phyloP scores from a whole-genome alignment of 2,329 filamentous ascomycete species.

The Aspergillus tubingensis region DNA sequence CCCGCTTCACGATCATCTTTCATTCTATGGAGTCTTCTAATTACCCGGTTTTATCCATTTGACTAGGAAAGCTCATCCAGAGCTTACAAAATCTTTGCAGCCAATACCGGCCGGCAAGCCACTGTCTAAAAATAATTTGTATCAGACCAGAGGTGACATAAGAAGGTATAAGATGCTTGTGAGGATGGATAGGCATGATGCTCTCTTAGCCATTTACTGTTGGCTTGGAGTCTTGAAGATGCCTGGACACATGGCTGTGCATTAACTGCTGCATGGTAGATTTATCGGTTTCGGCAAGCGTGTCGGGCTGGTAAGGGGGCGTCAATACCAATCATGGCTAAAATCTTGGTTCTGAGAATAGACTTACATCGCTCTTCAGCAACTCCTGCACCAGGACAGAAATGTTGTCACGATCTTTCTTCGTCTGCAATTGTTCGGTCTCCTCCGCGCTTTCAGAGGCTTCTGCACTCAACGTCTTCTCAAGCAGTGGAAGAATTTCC shows the following conservation, averaged over 20 bases:
- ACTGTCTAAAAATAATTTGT: too few species aligned
- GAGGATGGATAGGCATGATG: not conserved
- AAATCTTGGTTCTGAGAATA: not conserved
- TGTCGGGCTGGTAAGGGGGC: slow-evolving; percentile 26
- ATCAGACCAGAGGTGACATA: too few species aligned
- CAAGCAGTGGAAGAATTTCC: slow-evolving; percentile 37
- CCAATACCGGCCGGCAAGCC: too few species aligned
- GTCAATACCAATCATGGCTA: slow-evolving; percentile 4
- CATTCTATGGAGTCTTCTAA: too few species aligned
- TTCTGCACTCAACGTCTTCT: slow-evolving; percentile 30
- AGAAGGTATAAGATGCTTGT: too few species aligned
- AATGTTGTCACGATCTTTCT: slow-evolving; percentile 46
- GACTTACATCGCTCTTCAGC: slow-evolving; percentile 41
- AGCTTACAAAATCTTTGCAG: too few species aligned
- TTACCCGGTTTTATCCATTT: too few species aligned
- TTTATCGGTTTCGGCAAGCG: slow-evolving; percentile 30
- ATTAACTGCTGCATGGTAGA: slow-evolving; percentile 33
- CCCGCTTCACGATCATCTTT: too few species aligned
- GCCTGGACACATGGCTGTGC: slow-evolving; percentile 26
- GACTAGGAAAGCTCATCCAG: too few species aligned
- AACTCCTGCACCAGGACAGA: slow-evolving; percentile 43
- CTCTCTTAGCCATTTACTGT: not conserved
- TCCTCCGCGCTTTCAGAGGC: slow-evolving; percentile 24
- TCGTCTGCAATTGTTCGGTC: slow-evolving; percentile 27
- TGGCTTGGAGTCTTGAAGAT: slow-evolving; percentile 17